Evolutionary conservation across 176 grass and related monocot species (phyloP).

Genomic region (Oryza coarctata): DNA sequence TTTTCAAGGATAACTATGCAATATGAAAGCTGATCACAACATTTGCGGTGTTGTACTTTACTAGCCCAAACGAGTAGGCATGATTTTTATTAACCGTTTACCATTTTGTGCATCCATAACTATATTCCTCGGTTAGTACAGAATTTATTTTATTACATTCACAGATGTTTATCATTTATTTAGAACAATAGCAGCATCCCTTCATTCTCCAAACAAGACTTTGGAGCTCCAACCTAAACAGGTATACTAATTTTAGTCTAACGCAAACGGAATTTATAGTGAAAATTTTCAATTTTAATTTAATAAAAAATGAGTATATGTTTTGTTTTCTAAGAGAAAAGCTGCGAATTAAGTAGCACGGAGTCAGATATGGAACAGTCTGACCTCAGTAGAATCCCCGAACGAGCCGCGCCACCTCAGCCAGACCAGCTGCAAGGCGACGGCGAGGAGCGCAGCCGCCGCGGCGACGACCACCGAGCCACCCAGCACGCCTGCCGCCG

Average conservation of each 20-base stretch:
- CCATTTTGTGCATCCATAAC: background rate
- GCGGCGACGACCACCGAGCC: background rate
- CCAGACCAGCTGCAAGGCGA: slow-evolving; percentile 32
- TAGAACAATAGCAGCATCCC: background rate
- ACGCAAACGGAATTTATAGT: too few relatives aligned
- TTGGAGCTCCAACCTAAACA: background rate
- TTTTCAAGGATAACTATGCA: background rate
- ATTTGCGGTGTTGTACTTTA: background rate
- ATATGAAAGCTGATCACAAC: background rate
- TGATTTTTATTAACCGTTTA: background rate
- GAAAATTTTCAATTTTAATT: too few relatives aligned
- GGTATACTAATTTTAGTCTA: background rate
- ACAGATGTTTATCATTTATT: background rate
- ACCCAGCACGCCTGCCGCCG: background rate
- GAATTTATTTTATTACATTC: too few relatives aligned
- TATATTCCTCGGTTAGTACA: too few relatives aligned
- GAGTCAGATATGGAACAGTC: too few relatives aligned
- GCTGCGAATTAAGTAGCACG: too few relatives aligned
- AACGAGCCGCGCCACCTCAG: slow-evolving; percentile 10
- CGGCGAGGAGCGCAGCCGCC: slow-evolving; percentile 28
- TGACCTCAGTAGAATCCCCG: slow-evolving; percentile 37
- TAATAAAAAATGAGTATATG: too few relatives aligned
- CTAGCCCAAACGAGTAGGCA: background rate
- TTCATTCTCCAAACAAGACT: background rate
- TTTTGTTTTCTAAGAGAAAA: too few relatives aligned